Conservation (phyloP, 2,329 filamentous ascomycete species). For the Phialophora verrucosa region DNA sequence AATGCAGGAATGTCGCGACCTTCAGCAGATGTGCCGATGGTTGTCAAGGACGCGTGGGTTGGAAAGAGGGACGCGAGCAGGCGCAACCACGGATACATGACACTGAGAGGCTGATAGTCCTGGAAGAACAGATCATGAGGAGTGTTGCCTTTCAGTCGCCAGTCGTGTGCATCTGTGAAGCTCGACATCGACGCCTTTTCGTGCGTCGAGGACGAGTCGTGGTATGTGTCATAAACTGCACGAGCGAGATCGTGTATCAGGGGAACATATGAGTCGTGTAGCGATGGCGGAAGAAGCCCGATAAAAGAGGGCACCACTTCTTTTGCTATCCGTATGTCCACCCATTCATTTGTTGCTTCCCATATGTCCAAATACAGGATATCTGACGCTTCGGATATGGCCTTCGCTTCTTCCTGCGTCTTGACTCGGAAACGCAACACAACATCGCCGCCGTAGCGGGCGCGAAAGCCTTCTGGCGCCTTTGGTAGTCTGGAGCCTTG, state of each 20-base stretch:
- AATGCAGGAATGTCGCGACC: conserved; percentile 84
- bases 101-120: conserved; percentile 86
- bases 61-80: conserved; percentile 90
- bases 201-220: conserved; percentile 45
- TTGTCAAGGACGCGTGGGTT: conserved; percentile 73
- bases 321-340: conserved; percentile 80
- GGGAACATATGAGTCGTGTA: conserved; percentile 73
- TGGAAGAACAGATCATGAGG: conserved; percentile 78
- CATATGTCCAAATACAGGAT: conserved; percentile 87
- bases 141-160: conserved; percentile 41
- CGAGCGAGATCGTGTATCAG: conserved; percentile 81
- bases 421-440: conserved; percentile 86
- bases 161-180: conserved; percentile 46
- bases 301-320: conserved; percentile 77
- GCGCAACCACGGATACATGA: conserved; percentile 89
- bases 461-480: conserved; percentile 48
- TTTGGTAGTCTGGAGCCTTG: conserved; percentile 29
- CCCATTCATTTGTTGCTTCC: conserved; percentile 80
- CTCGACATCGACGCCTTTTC: conserved; percentile 14
- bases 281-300: conserved; percentile 73
- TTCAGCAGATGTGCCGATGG: conserved; percentile 84
- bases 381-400: conserved; percentile 73
- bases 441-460: conserved; percentile 76
- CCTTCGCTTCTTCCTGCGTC: conserved; percentile 69
- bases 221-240: conserved; percentile 77